phyloP scores from a whole-genome alignment of 306 rosid genomes.

The Spatholobus suberectus region DNA sequence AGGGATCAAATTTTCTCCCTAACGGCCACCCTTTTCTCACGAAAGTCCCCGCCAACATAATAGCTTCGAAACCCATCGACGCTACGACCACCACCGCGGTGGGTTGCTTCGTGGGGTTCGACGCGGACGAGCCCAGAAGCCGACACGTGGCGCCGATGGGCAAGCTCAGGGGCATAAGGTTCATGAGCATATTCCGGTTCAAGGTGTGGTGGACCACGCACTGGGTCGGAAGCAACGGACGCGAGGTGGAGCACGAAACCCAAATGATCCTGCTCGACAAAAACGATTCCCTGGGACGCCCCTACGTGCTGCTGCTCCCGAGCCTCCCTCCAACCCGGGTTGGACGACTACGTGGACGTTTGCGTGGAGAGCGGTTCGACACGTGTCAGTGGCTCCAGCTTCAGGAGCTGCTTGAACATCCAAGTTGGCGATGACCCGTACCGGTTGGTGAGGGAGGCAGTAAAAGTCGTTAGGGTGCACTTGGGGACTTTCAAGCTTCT shows the following conservation, averaged over 20 bases:
- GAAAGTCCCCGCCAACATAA: slow-evolving; percentile 56
- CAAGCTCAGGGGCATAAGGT: slow-evolving; percentile 52
- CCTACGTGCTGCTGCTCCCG: slow-evolving; percentile 66
- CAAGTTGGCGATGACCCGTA: slow-evolving; percentile 64
- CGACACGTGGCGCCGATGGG: slow-evolving; percentile 65
- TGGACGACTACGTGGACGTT: slow-evolving; percentile 49
- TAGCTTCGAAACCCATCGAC: slow-evolving; percentile 42
- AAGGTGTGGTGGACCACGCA: slow-evolving; percentile 89
- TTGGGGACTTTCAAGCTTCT: slow-evolving; percentile 64
- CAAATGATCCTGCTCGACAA: slow-evolving; percentile 66
- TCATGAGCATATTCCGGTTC: slow-evolving; percentile 76
- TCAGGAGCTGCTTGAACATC: slow-evolving; percentile 60
- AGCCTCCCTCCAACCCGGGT: slow-evolving; percentile 60
- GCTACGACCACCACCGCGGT: no score
- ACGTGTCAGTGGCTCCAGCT: slow-evolving; percentile 49
- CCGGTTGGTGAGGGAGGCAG: slow-evolving; percentile 53
- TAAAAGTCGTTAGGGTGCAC: slow-evolving; percentile 51
- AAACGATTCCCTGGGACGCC: slow-evolving; percentile 43
- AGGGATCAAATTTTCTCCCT: slow-evolving; percentile 56
- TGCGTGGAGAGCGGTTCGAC: slow-evolving; percentile 79
- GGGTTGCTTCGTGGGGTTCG: slow-evolving; percentile 75
- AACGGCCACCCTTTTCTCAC: slow-evolving; percentile 63
- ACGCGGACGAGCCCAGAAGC: slow-evolving; percentile 46
- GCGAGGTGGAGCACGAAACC: slow-evolving; percentile 68
- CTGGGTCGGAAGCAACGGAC: slow-evolving; percentile 66